These are phyloP conservation scores for Pseudomonodictys pantanalensis DNA, from an alignment of 495 filamentous ascomycete genomes.

Conservation along the genomic window DNA sequence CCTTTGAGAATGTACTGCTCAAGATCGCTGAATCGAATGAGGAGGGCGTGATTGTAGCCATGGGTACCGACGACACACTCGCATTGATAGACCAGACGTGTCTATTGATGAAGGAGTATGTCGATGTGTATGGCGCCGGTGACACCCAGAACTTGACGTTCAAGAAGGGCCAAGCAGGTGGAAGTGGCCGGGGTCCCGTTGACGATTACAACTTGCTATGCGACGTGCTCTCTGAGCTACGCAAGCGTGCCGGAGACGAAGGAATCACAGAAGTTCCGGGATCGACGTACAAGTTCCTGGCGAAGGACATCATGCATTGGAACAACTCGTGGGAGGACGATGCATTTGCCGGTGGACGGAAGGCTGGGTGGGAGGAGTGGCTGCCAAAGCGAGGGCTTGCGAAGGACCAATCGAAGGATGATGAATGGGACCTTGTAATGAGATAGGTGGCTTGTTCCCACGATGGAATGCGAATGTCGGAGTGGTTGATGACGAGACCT, in stretches of 20 bases:
- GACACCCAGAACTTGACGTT: neutral
- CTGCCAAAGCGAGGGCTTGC: neutral
- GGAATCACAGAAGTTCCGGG: constrained; percentile 1
- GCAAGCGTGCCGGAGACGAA: neutral
- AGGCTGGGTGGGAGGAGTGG: constrained; percentile 18
- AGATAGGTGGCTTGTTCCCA: too few species aligned
- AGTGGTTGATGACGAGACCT: too few species aligned
- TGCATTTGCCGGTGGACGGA: constrained; percentile 5
- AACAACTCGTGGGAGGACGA: constrained; percentile 18
- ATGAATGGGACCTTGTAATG: neutral
- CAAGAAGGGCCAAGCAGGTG: neutral
- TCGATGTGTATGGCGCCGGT: constrained; percentile 11
- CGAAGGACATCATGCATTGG: constrained; percentile 23
- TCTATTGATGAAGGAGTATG: constrained; percentile 18
- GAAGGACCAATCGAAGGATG: neutral
- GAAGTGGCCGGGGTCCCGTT: constrained; percentile 1
- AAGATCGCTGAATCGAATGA: constrained; percentile 8
- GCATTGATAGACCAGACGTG: constrained; percentile 6
- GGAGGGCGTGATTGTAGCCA: neutral
- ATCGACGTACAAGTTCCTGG: constrained; percentile 10
- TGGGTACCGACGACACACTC: neutral
- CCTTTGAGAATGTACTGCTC: constrained; percentile 7
- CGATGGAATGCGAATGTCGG: too few species aligned
- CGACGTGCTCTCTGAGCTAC: neutral
- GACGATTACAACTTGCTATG: constrained; percentile 17